phyloP scores from a whole-genome alignment of 2,329 filamentous ascomycete genomes.

The Dactylella cylindrospora region DNA sequence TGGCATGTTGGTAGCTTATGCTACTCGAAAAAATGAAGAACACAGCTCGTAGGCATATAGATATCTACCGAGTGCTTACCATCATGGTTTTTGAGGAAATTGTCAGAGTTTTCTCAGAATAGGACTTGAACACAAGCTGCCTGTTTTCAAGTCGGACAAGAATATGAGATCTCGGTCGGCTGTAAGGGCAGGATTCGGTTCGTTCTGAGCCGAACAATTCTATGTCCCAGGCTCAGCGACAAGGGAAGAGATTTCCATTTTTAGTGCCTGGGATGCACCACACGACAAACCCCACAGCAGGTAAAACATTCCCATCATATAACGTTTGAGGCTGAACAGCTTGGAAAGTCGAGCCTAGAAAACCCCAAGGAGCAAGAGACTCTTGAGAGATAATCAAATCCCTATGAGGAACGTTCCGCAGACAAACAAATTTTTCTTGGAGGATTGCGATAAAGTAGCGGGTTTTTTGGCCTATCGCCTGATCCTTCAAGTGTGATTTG shows the following conservation, averaged over 20 bases:
- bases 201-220: slow-evolving; percentile 11
- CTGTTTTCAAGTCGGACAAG: neutral
- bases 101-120: neutral
- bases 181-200: slow-evolving; percentile 23
- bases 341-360: slow-evolving; percentile 1
- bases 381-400: slow-evolving; percentile 34
- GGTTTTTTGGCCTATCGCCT: slow-evolving; percentile 1
- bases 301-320: slow-evolving; percentile 14
- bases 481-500: slow-evolving; percentile 15
- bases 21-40: neutral
- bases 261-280: slow-evolving; percentile 16
- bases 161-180: neutral
- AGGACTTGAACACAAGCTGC: slow-evolving; percentile 12
- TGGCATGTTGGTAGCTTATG: slow-evolving; percentile 8
- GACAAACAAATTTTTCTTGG: too few relatives aligned
- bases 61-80: slow-evolving; percentile 29
- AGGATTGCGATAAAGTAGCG: too few relatives aligned
- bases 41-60: neutral
- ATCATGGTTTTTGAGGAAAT: slow-evolving; percentile 1
- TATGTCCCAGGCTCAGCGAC: too few relatives aligned
- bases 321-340: slow-evolving; percentile 42
- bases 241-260: slow-evolving; percentile 38
- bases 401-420: too few relatives aligned
- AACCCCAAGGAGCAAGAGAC: slow-evolving; percentile 11
- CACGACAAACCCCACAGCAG: neutral